Evolutionary conservation across 768 basidiomycete genomes (phyloP), one percentile per base, ranked within the genome.

Genomic region (Psilocybe azurescens): DNA sequence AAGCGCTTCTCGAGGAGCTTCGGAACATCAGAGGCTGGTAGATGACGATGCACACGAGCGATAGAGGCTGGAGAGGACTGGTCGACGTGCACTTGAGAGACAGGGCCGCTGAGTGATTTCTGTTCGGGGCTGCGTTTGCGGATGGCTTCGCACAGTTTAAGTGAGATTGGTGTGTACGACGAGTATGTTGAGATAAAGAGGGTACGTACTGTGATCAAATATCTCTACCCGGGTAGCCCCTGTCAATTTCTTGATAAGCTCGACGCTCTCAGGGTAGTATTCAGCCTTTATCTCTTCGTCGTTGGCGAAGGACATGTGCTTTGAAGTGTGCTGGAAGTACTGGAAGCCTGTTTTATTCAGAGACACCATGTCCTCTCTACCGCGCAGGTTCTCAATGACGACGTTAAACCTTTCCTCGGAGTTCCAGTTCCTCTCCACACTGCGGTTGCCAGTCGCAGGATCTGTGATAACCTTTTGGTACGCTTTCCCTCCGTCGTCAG

Each of bases 221-320:
- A 88, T 54, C 7, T 73, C 82, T 8, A 87, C 85, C 24, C 79
- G 77, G 64, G 77, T 83, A 0, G 88, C 89, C 3, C 89, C 87
- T 0, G 87, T 88, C 11, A 84, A 58, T 60, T 83, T 70, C 75
- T 89, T 88, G 48, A 89, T 70, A 47, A 88, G 74, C 67, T 83
- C 83, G 20, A 79, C 74, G 66, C 83, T 83, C 72, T 90, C 89
- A 0, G 82, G 80, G 65, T 89, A 89, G 69, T 90, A 90, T 53
- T 83, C 83, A 48, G 63, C 66, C 66, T 77, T 65, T 39, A 90
- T 81, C n/a, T 81, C 81, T 9, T 78, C 81, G 47, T 87, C 84
- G 62, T 83, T 75, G 0, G 60, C 61, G 72, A 89, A 89, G 0
- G 77, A 62, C 7, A 73, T 81, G 66, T 83, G 80, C 61, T 81